Base-by-base conservation (phyloP, 1,284 basidiomycete species). In the Ustilago curta region DNA sequence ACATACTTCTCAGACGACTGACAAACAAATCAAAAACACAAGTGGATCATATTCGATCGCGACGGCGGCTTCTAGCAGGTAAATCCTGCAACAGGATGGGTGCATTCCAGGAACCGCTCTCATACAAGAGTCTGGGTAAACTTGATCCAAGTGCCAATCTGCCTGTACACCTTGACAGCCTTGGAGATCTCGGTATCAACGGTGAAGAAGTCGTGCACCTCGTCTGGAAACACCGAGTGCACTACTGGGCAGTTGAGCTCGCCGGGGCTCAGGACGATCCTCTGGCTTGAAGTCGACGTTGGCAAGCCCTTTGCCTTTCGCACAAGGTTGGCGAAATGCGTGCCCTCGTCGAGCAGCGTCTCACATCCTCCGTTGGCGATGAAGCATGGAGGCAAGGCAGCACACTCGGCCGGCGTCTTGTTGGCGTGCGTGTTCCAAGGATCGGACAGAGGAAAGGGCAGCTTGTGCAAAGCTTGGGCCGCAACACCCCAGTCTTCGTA, bases 401-500 rank as follows among this genome's bases (percentile, higher is more conserved):
- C 71, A 8, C 66, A 32, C 27, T 74, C 71, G 23, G 61, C 65
- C 1, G 44, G 19, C 16, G 49, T 47, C 66, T 74, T 74, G 68
- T 73, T 72, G n/a, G 54, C 21, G 49, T 76, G 78, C 8, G 62
- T 69, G 53, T 58, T 56, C 78, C 77, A 77, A 1, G 77, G 48
- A 31, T 78, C 64, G 39, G 52, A 56, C 8, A 76, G 37, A 31
- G 67, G 55, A 43, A 59, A 53, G 1, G 76, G 68, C 18, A 71
- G 55, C 43, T 59, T 64, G 16, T 48, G 63, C 21, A 79, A 45
- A 2, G 54, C 60, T 40, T 71, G 68, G 4, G 71, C 65, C 11
- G 65, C 48, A 19, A 78, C 52, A 21, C 82, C 81, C 82, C 81
- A 83, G 27, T 75, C 54, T 32, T 70, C 67, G 53, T 80, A 83